Evolutionary conservation across 2,329 filamentous ascomycete genomes (phyloP), one percentile per base, ranked within the genome.

Genomic region (Fusarium sp.): DNA sequence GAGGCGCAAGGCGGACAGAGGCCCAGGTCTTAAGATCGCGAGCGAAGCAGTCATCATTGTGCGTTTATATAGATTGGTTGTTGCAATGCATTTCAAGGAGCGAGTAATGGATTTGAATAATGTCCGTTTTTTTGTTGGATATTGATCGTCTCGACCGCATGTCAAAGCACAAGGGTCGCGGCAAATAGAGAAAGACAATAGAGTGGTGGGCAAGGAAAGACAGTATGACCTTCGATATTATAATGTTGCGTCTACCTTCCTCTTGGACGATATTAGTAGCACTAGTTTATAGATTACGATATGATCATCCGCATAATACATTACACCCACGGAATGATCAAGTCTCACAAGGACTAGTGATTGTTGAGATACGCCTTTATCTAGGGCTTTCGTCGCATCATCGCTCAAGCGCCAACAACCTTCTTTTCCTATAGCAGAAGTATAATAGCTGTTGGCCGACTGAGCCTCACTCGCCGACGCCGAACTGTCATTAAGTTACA

Each of bases 51-150:
- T n/a, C 22, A 47, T n/a, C 8, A 40, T 41, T 32, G 19, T 28
- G 22, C 20, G 33, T 30, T 35, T 32, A 26, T 54, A 49, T 64
- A 65, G 56, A 56, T 37, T 52, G 41, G 55, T 40, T 43, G 45
- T 40, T 48, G 52, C 35, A 61, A 50, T 45, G 46, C 55, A 65
- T 56, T 33, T 39, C 41, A 33, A 14, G 56, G 61, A 45, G 41
- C 49, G 57, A 56, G 49, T 22, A 65, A 56, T 37, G 30, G 51
- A 19, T 47, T 26, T 43, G n/a, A 40, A 40, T 17, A 28, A 15
- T 43, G 52, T 59, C 53, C n/a, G 24, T 26, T 30, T 61, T 24
- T 24, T 24, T 24, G 2, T 49, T 47, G 56, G 60, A 37, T 54
- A 43, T 43, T 44, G 19, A 22, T 39, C 5, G 43, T 32, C 28